These are phyloP conservation scores for Prunus armeniaca DNA, from an alignment of 306 rosid species.

Conservation along the genomic window DNA sequence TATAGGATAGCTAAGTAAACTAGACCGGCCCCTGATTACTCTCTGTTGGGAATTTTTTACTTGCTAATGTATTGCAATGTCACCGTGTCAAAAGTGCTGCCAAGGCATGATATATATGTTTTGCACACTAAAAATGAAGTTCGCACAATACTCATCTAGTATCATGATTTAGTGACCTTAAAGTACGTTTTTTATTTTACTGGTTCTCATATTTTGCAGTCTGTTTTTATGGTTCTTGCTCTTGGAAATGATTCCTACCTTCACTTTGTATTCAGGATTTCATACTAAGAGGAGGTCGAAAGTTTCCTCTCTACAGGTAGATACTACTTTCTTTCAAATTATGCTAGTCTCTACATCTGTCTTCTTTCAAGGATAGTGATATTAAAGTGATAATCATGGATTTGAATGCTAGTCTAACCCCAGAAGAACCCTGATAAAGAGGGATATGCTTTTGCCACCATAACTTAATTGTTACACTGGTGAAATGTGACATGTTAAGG, in stretches of 20 bases:
- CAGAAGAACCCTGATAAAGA: too few relatives aligned
- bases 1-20: not conserved
- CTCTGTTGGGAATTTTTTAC: not conserved
- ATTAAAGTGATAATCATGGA: not conserved
- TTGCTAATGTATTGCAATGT: not conserved
- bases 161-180: too few relatives aligned
- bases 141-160: too few relatives aligned
- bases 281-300: slow-evolving; percentile 77
- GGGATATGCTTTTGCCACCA: not conserved
- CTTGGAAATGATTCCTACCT: slow-evolving; percentile 13
- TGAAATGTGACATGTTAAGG: not conserved
- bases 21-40: not conserved
- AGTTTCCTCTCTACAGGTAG: slow-evolving; percentile 84
- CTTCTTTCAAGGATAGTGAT: not conserved
- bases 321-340: not conserved
- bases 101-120: too few relatives aligned
- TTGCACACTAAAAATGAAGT: too few relatives aligned
- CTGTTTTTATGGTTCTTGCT: not conserved
- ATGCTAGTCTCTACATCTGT: slow-evolving; percentile 2
- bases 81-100: not conserved
- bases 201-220: not conserved
- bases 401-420: not conserved
- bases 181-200: not conserved
- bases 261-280: slow-evolving; percentile 66
- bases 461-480: not conserved